Evolutionary conservation across 1,284 basidiomycete genomes (phyloP), one percentile per base, ranked within the genome.

Genomic region (Salmacisia buchloeana): DNA sequence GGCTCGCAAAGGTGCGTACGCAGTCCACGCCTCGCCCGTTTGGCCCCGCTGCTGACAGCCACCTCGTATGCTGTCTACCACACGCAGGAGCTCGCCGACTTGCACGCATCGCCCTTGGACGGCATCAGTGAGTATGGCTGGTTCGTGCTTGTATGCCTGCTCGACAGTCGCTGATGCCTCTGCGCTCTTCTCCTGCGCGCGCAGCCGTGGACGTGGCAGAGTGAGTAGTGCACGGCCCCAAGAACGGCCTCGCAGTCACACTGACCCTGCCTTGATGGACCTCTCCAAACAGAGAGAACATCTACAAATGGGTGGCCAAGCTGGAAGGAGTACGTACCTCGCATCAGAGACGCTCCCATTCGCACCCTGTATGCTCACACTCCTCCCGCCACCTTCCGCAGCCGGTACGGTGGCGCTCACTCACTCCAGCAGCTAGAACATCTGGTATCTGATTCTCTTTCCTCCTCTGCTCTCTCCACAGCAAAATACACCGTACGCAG

Each of bases 261-360:
- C n/a, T n/a, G n/a, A n/a, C n/a, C n/a, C n/a, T n/a, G n/a, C n/a
- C n/a, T n/a, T n/a, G n/a, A n/a, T n/a, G n/a, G n/a, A n/a, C n/a
- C n/a, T 27, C 15, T 39, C 34, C 29, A 15, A 31, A 7, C 33
- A 52, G 46, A 9, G 61, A 65, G 15, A 75, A 75, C 62, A 72
- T 75, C 56, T 75, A 73, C 67, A 71, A 72, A 33, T 75, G 73
- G 73, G 66, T 65, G n/a, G 73, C 73, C 18, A 69, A 63, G 63
- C 60, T 74, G 15, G 43, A 61, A 21, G 73, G 73, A 15, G 69
- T 70, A 15, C 21, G 56, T 31, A 23, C 15, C 10, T 35, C 9
- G 57, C 1, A 38, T 13, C 2, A 9, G 49, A 23, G 2, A 33
- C 10, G 27, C 21, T 13, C 60, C 7, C 10, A 25, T 21, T 29